phyloP scores from a whole-genome alignment of 2,329 filamentous ascomycete genomes.

The Aaosphaeria arxii region DNA sequence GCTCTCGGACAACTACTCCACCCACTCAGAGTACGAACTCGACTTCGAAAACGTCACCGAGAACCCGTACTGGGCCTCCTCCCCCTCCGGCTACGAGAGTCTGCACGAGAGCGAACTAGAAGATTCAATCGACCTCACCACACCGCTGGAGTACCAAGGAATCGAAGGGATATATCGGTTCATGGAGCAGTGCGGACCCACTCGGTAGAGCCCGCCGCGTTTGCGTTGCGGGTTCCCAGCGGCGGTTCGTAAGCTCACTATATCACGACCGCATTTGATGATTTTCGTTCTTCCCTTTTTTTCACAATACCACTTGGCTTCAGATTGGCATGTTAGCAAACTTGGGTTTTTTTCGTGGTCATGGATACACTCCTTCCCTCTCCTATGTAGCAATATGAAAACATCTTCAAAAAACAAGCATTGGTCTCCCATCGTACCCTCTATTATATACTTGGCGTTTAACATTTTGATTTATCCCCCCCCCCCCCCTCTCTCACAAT shows the following conservation, averaged over 20 bases:
- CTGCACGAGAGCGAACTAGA: constrained; percentile 54
- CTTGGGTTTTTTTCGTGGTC: constrained; percentile 3
- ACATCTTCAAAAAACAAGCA: neutral
- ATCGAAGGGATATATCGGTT: constrained; percentile 66
- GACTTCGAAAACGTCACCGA: constrained; percentile 40
- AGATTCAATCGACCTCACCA: constrained; percentile 24
- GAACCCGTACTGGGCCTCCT: constrained; percentile 53
- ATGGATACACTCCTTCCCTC: neutral
- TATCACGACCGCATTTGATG: neutral
- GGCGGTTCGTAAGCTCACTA: neutral
- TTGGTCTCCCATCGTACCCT: too few species aligned
- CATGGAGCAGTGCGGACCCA: constrained; percentile 60
- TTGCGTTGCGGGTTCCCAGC: too few species aligned
- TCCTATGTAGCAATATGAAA: neutral
- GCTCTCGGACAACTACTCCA: constrained; percentile 36
- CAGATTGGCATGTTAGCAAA: constrained; percentile 1
- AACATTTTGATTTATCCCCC: too few species aligned
- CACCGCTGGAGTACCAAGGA: constrained; percentile 58
- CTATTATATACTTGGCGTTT: too few species aligned
- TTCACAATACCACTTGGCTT: neutral
- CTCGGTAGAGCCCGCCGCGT: constrained; percentile 1
- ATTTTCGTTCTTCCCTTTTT: neutral
- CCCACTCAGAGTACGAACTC: constrained; percentile 34
- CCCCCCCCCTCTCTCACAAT: too few species aligned
- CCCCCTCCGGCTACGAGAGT: constrained; percentile 56